phyloP scores from a whole-genome alignment of 768 basidiomycete species.

The Leccinum uliginosum region DNA sequence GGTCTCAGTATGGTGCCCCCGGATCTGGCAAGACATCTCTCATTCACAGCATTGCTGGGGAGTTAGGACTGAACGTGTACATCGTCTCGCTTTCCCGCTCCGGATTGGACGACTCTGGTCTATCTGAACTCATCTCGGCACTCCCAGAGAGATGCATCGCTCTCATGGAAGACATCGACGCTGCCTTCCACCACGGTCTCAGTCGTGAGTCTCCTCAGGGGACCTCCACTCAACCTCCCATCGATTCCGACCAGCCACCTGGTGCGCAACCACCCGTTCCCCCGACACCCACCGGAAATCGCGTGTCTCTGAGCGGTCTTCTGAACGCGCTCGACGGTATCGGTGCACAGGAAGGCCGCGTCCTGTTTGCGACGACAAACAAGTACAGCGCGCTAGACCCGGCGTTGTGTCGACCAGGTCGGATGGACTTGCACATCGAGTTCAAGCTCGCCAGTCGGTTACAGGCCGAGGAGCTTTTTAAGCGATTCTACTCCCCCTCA shows the following conservation, averaged over 20 bases:
- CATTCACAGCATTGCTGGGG: slow-evolving; percentile 75
- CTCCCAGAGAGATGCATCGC: slow-evolving; percentile 72
- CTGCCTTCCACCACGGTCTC: slow-evolving; percentile 54
- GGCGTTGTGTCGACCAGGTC: slow-evolving; percentile 71
- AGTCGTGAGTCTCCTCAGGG: slow-evolving; percentile 25
- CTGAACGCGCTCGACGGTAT: slow-evolving; percentile 80
- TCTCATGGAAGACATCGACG: slow-evolving; percentile 84
- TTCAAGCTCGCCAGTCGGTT: slow-evolving; percentile 69
- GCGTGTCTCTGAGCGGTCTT: slow-evolving; percentile 67
- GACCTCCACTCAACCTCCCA: neutral
- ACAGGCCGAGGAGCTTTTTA: slow-evolving; percentile 65
- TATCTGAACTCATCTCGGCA: slow-evolving; percentile 53
- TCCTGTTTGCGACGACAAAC: slow-evolving; percentile 78
- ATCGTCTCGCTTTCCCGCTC: slow-evolving; percentile 61
- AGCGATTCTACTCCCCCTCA: slow-evolving; percentile 58
- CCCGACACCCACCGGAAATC: slow-evolving; percentile 20
- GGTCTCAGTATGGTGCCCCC: slow-evolving; percentile 58
- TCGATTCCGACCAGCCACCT: slow-evolving; percentile 6
- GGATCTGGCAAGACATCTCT: slow-evolving; percentile 78
- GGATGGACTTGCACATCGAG: slow-evolving; percentile 77
- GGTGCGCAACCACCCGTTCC: slow-evolving; percentile 11
- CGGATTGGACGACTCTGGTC: slow-evolving; percentile 58
- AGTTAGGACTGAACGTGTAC: slow-evolving; percentile 70
- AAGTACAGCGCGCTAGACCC: slow-evolving; percentile 65
- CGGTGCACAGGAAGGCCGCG: slow-evolving; percentile 76